Conservation (phyloP, 2,329 filamentous ascomycete species). For the Fusarium caatingaense region DNA sequence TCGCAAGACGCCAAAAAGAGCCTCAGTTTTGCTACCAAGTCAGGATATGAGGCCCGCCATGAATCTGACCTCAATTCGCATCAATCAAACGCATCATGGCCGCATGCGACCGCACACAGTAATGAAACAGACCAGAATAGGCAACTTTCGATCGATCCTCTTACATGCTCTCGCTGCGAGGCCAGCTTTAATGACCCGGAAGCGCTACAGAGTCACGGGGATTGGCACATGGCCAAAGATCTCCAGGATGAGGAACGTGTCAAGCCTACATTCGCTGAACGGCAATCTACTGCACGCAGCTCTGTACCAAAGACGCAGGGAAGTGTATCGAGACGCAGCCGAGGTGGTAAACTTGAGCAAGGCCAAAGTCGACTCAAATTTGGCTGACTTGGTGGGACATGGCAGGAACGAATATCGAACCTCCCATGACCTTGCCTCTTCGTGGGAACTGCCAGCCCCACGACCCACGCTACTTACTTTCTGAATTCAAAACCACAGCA, state of each 20-base stretch:
- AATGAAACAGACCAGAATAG: slow-evolving; percentile 38
- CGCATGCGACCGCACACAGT: slow-evolving; percentile 24
- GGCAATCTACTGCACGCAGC: slow-evolving; percentile 49
- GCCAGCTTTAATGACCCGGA: slow-evolving; percentile 67
- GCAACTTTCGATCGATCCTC: slow-evolving; percentile 54
- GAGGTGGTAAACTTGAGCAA: slow-evolving; percentile 60
- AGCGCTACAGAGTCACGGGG: slow-evolving; percentile 79
- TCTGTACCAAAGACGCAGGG: slow-evolving; percentile 47
- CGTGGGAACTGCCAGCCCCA: background rate
- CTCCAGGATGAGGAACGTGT: slow-evolving; percentile 74
- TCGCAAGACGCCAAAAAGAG: slow-evolving; percentile 10
- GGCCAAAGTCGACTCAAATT: slow-evolving; percentile 72
- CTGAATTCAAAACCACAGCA: slow-evolving; percentile 6
- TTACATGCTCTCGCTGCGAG: slow-evolving; percentile 73
- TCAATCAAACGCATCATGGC: slow-evolving; percentile 23
- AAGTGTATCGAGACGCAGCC: slow-evolving; percentile 56
- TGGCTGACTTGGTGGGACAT: slow-evolving; percentile 55
- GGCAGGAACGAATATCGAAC: slow-evolving; percentile 1
- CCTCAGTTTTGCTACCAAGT: slow-evolving; percentile 18
- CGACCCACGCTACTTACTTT: background rate
- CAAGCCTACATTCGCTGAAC: slow-evolving; percentile 58
- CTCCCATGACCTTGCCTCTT: background rate
- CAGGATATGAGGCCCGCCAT: slow-evolving; percentile 31
- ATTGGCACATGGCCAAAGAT: slow-evolving; percentile 95
- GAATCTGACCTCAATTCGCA: slow-evolving; percentile 24